A percentile compares a stretch with the other conserved stretches of the same genome.
Evolutionary conservation across 148 eudicot species (phyloP).

Genomic region (Vaccinium corymbosum): DNA sequence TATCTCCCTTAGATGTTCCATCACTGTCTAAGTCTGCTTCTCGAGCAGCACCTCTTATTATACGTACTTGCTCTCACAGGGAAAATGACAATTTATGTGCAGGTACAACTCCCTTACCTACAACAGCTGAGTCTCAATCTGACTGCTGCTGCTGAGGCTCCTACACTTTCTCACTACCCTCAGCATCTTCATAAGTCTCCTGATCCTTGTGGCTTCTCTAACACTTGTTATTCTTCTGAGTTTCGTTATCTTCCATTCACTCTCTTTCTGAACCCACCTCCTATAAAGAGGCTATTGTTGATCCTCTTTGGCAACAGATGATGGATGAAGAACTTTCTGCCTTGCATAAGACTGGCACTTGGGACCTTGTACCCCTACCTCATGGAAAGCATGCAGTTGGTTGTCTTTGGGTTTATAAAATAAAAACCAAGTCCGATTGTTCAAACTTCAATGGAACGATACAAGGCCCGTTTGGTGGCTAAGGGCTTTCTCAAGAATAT

Average conservation of each 20-base stretch:
- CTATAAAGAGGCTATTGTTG: neutral
- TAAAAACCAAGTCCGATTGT: neutral
- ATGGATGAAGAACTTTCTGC: neutral
- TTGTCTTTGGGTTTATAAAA: neutral
- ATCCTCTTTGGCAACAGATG: neutral
- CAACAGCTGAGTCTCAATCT: neutral
- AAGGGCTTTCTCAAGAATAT: neutral
- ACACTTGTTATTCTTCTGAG: neutral
- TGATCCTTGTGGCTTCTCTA: neutral
- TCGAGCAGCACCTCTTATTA: neutral
- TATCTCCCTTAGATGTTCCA: neutral
- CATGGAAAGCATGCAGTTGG: neutral
- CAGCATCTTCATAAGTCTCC: neutral
- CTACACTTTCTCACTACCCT: neutral
- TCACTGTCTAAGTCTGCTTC: neutral
- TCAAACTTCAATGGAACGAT: too few species aligned
- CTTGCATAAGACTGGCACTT: neutral
- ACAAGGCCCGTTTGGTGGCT: neutral
- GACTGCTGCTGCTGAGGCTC: neutral
- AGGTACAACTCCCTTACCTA: neutral
- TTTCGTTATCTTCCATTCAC: neutral
- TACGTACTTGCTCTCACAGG: neutral
- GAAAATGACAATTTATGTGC: neutral
- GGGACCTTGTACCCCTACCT: neutral
- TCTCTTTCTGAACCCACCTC: neutral